Evolutionary conservation across 495 filamentous ascomycete species (phyloP).

Genomic region (Tuber microsphaerosporum): DNA sequence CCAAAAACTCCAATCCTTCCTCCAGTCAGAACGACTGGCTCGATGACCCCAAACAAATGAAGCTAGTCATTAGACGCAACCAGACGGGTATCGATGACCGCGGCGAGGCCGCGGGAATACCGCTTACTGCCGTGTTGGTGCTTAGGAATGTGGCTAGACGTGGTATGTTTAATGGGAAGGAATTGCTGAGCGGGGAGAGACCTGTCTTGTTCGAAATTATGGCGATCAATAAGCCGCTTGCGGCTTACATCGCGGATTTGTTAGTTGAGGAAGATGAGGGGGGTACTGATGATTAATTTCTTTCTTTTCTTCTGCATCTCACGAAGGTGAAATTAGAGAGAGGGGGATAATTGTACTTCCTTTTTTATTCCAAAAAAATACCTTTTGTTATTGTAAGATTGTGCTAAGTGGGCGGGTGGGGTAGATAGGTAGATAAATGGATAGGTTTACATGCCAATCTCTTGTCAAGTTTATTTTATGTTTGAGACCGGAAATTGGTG

Average conservation of each 20-base stretch:
- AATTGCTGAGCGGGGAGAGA: constrained; percentile 50
- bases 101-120: constrained; percentile 70
- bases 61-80: constrained; percentile 47
- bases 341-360: background rate
- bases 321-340: constrained; percentile 1
- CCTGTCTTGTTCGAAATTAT: constrained; percentile 46
- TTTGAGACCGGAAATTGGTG: background rate
- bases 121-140: constrained; percentile 74
- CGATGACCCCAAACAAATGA: constrained; percentile 46
- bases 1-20: constrained; percentile 5
- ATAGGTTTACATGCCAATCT: background rate
- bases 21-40: constrained; percentile 30
- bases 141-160: constrained; percentile 82
- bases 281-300: constrained; percentile 19
- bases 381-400: background rate
- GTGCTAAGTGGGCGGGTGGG: background rate
- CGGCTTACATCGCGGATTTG: constrained; percentile 47
- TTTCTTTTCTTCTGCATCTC: background rate
- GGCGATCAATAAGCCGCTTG: constrained; percentile 48
- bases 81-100: constrained; percentile 76
- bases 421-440: background rate
- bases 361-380: background rate
- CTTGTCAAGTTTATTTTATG: background rate
- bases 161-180: constrained; percentile 54
- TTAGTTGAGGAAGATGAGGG: constrained; percentile 43